Conservation (phyloP, 768 basidiomycete species). For the Auricularia heimuer region DNA sequence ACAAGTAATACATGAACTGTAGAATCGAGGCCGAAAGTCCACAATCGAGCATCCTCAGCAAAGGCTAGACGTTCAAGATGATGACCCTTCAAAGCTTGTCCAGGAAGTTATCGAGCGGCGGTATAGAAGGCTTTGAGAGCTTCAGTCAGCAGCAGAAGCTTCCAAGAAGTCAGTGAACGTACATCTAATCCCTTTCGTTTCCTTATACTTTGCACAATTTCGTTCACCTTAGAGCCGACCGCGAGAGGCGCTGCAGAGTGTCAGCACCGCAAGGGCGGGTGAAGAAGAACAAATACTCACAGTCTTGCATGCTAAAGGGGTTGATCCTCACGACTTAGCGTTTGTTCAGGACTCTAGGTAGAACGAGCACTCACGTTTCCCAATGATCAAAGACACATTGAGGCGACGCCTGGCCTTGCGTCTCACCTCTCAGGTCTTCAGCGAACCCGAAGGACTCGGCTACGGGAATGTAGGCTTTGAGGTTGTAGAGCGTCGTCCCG, state of each 20-base stretch:
- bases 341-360: not conserved
- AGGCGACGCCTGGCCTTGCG: conserved; percentile 44
- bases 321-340: not conserved
- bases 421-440: conserved; percentile 36
- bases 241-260: conserved; percentile 20
- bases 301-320: conserved; percentile 12
- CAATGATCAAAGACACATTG: conserved; percentile 35
- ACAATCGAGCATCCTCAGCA: too few relatives aligned
- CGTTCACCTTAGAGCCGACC: conserved; percentile 29
- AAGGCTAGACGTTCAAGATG: too few relatives aligned
- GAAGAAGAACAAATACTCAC: not conserved
- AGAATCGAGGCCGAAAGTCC: too few relatives aligned
- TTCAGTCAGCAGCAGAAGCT: not conserved
- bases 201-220: conserved; percentile 30
- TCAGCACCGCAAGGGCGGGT: not conserved
- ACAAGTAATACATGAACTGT: too few relatives aligned
- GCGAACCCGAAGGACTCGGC: conserved; percentile 37
- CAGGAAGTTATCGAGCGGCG: conserved; percentile 26
- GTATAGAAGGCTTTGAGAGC: conserved; percentile 24
- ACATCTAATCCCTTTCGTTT: conserved; percentile 35
- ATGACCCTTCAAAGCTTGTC: conserved; percentile 23
- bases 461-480: conserved; percentile 36
- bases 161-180: not conserved
- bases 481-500: conserved; percentile 44
- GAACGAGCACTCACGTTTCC: conserved; percentile 8